These are phyloP conservation scores for Hevea brasiliensis DNA, from an alignment of 345 rosid genomes.

Conservation along the genomic window DNA sequence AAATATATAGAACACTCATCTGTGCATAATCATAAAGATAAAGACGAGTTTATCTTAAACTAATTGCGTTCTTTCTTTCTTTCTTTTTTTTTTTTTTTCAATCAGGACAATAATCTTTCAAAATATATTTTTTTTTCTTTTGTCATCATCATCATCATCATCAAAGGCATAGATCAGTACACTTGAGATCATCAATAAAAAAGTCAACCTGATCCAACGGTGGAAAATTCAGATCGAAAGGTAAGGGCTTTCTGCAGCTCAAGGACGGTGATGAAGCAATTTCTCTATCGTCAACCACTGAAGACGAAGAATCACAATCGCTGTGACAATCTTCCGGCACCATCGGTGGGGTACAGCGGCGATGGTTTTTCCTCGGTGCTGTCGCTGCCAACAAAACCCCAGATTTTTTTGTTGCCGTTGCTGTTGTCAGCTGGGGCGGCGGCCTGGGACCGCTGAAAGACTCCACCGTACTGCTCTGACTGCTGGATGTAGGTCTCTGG, in stretches of 20 bases:
- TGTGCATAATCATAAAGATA: not conserved
- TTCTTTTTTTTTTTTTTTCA: not conserved
- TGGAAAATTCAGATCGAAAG: constrained; percentile 88
- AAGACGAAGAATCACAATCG: constrained; percentile 92
- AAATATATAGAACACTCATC: no score
- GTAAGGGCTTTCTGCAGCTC: constrained; percentile 29
- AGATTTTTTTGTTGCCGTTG: not conserved
- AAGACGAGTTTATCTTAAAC: not conserved
- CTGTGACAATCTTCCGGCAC: constrained; percentile 85
- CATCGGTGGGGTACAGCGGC: constrained; percentile 54
- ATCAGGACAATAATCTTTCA: not conserved
- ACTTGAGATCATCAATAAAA: constrained; percentile 64
- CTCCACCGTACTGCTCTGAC: constrained; percentile 95
- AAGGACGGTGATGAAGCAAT: constrained; percentile 48
- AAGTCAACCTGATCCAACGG: constrained; percentile 71
- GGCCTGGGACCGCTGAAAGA: constrained; percentile 86
- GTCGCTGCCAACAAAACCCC: not conserved
- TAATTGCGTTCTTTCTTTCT: not conserved
- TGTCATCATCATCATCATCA: not conserved
- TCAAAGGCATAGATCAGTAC: constrained; percentile 87
- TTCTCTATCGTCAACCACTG: constrained; percentile 67
- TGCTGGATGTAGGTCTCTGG: constrained; percentile 74
- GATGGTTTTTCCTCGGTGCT: constrained; percentile 39
- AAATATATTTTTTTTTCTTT: not conserved
- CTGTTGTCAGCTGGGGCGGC: constrained; percentile 3